Base-by-base conservation (phyloP, 495 filamentous ascomycete genomes). In the Neurospora africana region DNA sequence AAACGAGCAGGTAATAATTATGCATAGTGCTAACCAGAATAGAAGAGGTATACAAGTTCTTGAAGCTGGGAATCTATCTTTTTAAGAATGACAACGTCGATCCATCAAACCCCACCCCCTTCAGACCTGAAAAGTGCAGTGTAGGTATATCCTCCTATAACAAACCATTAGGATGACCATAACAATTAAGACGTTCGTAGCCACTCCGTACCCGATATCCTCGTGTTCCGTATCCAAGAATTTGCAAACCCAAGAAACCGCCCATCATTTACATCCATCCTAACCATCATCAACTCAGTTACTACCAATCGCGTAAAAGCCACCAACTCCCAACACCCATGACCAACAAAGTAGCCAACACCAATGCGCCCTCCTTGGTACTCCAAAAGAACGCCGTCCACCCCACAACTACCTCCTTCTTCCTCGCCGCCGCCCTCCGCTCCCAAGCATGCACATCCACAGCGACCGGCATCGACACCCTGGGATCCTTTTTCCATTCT, bases 371-470 rank as follows among this genome's bases (percentile, higher is more conserved):
- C 65, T 82, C 77, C 58, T 75, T 74, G 7, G 84, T 85, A 68
- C 83, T 81, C 73, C 82, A 84, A 36, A 84, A 43, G 33, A 85
- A 74, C 75, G 82, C 84, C 9, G 80, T 80, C 83, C 82, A 84
- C 10, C 84, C 84, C 8, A 84, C 83, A 13, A 82, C 67, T 35
- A 81, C 37, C 75, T 86, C 84, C 72, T 76, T 81, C 53, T 76
- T 78, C 71, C 82, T 76, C 37, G 82, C 82, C 11, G 75, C 75
- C 36, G 76, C 77, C 39, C 84, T 74, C 43, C 82, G 73, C 43
- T 82, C 81, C 84, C 84, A 84, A 9, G 83, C 79, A 35, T 82
- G 78, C 65, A 82, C 79, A 38, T 85, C 81, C 68, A 86, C 76
- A 33, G 79, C 72, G 11, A 82, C 79, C 3, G 82, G 84, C 35